Evolutionary conservation across 1,284 basidiomycete genomes (phyloP), one percentile per base, ranked within the genome.

Genomic region (Moesziomyces globuligerus): DNA sequence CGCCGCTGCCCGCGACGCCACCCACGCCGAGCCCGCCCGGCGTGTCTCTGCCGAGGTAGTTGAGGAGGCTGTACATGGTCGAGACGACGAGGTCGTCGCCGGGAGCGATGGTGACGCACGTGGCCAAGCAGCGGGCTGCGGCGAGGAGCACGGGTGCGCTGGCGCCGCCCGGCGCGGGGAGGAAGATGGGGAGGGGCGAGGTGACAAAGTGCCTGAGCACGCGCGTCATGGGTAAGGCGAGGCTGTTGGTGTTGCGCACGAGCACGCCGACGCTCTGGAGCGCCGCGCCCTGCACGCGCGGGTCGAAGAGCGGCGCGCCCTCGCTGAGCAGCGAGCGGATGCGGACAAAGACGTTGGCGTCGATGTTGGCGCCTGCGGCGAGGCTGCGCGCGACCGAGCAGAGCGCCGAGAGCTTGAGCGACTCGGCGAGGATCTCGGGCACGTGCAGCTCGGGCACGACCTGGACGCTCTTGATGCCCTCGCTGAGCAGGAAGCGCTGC

Each of bases 61-160:
- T 97, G 61, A 98, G 86, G 15, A 98, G 87, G 9, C 93, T 94
- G 83, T 98, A 97, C 88, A 96, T 91, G 72, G 93, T 93, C 3
- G 94, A 96, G 86, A 94, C 90, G 75, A 94, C 88, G 43, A 94
- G 87, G 81, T 95, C 93, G 74, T 95, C 92, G 51, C 91, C 91
- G 7, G 91, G 90, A 13, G 91, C 89, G 53, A 92, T 65, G 83
- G 90, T 90, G 64, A 97, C 91, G 83, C 94, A 97, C 50, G 92
- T 86, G 3, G 92, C 90, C 29, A 98, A 86, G 75, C 92, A 94
- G 78, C 90, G 92, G 1, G 94, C 93, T 3, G 93, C 92, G 1
- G 93, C 90, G 26, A 88, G 86, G 15, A 96, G 86, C 10, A 91
- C 89, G 1, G 91, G 89, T 2, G 91, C 89, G 90, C 89, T 10